Evolutionary conservation across 2,329 filamentous ascomycete genomes (phyloP).

Genomic region (Penicillium paneum): DNA sequence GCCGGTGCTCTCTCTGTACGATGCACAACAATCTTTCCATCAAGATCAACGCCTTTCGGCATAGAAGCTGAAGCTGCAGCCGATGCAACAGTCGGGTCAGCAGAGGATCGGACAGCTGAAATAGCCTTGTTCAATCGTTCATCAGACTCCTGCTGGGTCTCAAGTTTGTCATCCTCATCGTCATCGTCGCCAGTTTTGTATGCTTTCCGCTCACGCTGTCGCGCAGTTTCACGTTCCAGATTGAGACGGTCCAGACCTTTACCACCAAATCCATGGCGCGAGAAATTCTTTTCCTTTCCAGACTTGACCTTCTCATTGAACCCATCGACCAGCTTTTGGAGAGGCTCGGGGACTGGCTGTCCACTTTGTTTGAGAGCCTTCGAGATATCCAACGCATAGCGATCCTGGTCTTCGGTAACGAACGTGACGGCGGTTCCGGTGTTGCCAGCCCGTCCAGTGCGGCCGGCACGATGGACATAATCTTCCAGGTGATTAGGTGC

Average conservation of each 20-base stretch:
- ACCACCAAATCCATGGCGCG: slow-evolving; percentile 82
- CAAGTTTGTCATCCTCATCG: slow-evolving; percentile 68
- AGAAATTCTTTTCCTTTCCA: slow-evolving; percentile 76
- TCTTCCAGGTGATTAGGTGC: slow-evolving; percentile 93
- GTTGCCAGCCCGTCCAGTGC: slow-evolving; percentile 91
- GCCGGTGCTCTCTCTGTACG: slow-evolving; percentile 60
- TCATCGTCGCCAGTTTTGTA: slow-evolving; percentile 85
- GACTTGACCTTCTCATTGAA: slow-evolving; percentile 89
- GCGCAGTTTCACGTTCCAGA: slow-evolving; percentile 82
- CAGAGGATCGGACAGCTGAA: slow-evolving; percentile 61
- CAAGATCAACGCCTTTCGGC: slow-evolving; percentile 58
- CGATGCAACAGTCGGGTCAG: slow-evolving; percentile 40
- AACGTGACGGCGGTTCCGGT: slow-evolving; percentile 94
- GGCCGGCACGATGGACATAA: slow-evolving; percentile 90
- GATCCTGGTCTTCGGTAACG: slow-evolving; percentile 85
- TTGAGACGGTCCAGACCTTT: slow-evolving; percentile 91
- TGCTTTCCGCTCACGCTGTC: slow-evolving; percentile 79
- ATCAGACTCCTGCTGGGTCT: slow-evolving; percentile 52
- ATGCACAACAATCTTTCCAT: slow-evolving; percentile 70
- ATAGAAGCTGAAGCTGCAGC: slow-evolving; percentile 25
- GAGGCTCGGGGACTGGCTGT: slow-evolving; percentile 70
- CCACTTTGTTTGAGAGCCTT: slow-evolving; percentile 92
- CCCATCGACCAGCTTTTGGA: slow-evolving; percentile 59
- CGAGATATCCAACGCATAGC: slow-evolving; percentile 80
- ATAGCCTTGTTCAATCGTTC: slow-evolving; percentile 58